These are phyloP conservation scores for Cystobasidium slooffiae DNA, from an alignment of 1,284 basidiomycete genomes.

Conservation along the genomic window DNA sequence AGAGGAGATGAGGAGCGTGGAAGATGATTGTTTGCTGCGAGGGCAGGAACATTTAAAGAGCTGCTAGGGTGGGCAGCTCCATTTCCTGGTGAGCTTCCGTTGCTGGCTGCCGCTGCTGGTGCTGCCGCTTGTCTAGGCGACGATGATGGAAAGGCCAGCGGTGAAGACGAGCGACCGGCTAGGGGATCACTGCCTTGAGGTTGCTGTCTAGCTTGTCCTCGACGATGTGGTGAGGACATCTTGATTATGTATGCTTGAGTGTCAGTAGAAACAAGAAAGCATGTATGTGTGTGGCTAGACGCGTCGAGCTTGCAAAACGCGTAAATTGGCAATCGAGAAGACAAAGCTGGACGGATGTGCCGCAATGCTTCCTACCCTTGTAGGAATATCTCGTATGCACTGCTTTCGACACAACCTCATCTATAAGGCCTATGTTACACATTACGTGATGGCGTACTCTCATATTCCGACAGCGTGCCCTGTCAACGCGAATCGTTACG, in stretches of 20 bases:
- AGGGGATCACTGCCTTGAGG: neutral
- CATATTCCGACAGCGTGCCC: too few relatives aligned
- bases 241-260: neutral
- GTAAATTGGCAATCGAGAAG: neutral
- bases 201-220: slow-evolving; percentile 1
- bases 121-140: slow-evolving; percentile 62
- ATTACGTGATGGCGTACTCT: neutral
- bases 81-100: slow-evolving; percentile 22
- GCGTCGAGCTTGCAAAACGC: slow-evolving; percentile 3
- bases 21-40: slow-evolving; percentile 3
- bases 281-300: neutral
- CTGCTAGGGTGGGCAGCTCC: slow-evolving; percentile 15
- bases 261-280: neutral
- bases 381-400: too few relatives aligned
- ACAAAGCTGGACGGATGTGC: too few relatives aligned
- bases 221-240: slow-evolving; percentile 22
- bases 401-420: too few relatives aligned
- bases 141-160: slow-evolving; percentile 72
- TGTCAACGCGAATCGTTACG: neutral
- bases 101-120: slow-evolving; percentile 16
- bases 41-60: neutral
- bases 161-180: slow-evolving; percentile 64
- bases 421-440: too few relatives aligned
- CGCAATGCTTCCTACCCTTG: neutral
- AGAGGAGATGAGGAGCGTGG: slow-evolving; percentile 36